A percentile compares a stretch with the other conserved stretches of the same genome.
These are phyloP conservation scores for Kodamaea fungicola DNA, from an alignment of 1,139 yeast genomes.

Conservation along the genomic window DNA sequence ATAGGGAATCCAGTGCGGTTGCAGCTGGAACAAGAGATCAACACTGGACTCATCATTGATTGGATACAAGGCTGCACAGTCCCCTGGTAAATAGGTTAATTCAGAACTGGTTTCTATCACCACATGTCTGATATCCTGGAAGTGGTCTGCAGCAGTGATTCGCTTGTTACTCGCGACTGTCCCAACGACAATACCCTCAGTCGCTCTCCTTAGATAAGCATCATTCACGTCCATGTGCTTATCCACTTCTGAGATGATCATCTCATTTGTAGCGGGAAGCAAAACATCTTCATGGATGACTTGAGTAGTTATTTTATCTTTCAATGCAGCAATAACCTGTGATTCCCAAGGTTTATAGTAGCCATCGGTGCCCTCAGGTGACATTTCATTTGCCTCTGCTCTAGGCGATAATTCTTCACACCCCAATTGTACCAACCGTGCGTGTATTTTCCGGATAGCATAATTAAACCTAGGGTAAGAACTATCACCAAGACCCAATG, in stretches of 20 bases:
- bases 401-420: slow-evolving; percentile 68
- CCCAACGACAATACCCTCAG: slow-evolving; percentile 25
- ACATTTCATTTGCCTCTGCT: slow-evolving; percentile 87
- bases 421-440: slow-evolving; percentile 76
- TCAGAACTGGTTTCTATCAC: slow-evolving; percentile 31
- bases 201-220: neutral
- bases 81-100: slow-evolving; percentile 65
- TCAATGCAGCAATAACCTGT: slow-evolving; percentile 43
- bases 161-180: slow-evolving; percentile 48
- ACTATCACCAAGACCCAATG: slow-evolving; percentile 94
- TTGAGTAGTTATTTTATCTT: slow-evolving; percentile 35
- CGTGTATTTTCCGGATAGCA: slow-evolving; percentile 79
- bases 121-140: slow-evolving; percentile 83
- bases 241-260: slow-evolving; percentile 9
- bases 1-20: slow-evolving; percentile 62
- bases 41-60: slow-evolving; percentile 65
- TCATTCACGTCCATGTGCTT: neutral
- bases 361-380: slow-evolving; percentile 76
- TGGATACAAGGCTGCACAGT: slow-evolving; percentile 75
- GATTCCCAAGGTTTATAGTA: slow-evolving; percentile 74
- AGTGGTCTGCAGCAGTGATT: slow-evolving; percentile 68
- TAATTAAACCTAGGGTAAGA: slow-evolving; percentile 84
- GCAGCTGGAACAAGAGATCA: slow-evolving; percentile 59
- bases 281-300: slow-evolving; percentile 35
- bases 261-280: slow-evolving; percentile 41